Evolutionary conservation across 441 rosid species (phyloP).

Genomic region (Gossypium lobatum): DNA sequence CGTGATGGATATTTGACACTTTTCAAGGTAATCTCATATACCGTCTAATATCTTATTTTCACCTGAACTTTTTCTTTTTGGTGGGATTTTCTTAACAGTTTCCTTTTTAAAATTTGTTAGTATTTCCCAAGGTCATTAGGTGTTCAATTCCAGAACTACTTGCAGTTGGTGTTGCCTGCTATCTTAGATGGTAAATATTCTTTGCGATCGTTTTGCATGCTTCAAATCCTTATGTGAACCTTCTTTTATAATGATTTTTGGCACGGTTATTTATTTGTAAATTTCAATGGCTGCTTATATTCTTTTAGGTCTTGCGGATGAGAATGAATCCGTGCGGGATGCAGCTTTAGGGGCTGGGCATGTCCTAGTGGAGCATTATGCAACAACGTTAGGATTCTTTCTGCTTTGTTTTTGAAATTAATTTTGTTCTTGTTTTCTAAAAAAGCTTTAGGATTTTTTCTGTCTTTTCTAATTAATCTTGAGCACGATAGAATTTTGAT

Average conservation of each 20-base stretch:
- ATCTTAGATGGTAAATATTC: slow-evolving; percentile 72
- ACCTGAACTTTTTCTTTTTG: neutral
- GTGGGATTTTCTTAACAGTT: slow-evolving; percentile 13
- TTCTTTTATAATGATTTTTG: slow-evolving; percentile 13
- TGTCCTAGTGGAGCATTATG: slow-evolving; percentile 98
- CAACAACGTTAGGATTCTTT: slow-evolving; percentile 68
- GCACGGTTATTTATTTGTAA: slow-evolving; percentile 11
- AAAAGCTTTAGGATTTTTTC: neutral
- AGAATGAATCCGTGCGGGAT: slow-evolving; percentile 99
- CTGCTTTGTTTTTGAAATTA: slow-evolving; percentile 14
- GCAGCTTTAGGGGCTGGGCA: slow-evolving; percentile 99
- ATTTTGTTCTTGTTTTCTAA: slow-evolving; percentile 3
- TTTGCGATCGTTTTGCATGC: slow-evolving; percentile 6
- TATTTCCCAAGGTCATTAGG: slow-evolving; percentile 96
- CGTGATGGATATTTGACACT: slow-evolving; percentile 95
- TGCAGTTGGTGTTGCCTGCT: slow-evolving; percentile 87
- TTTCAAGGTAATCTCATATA: slow-evolving; percentile 59
- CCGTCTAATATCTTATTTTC: neutral
- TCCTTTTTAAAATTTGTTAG: slow-evolving; percentile 30
- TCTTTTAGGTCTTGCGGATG: slow-evolving; percentile 90
- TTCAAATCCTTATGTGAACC: neutral
- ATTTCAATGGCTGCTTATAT: slow-evolving; percentile 8
- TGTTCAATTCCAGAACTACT: slow-evolving; percentile 85
- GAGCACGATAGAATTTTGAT: neutral
- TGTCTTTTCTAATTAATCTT: neutral